Percentiles rank a stretch among this genome's conserved stretches.
Evolutionary conservation across 164 flowering plant genomes (phyloP).

Genomic region (Piper longum): DNA sequence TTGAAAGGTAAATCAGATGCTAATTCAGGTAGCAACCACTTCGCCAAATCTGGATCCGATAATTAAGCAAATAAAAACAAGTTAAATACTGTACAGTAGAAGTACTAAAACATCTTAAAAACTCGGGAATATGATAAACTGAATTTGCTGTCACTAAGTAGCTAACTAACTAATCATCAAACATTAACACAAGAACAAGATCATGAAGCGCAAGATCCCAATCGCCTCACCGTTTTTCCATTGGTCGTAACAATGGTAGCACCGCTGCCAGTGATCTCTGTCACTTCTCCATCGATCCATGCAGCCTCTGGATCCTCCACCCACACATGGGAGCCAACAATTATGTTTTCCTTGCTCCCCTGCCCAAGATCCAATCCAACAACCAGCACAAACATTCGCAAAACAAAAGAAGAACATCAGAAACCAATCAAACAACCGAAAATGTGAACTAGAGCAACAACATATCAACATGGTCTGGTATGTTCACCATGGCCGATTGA

Average conservation of each 20-base stretch:
- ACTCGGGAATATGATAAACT: too few species aligned
- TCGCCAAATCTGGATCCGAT: too few species aligned
- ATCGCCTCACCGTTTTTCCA: slow-evolving; percentile 44
- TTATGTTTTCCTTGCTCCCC: slow-evolving; percentile 70
- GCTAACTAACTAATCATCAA: too few species aligned
- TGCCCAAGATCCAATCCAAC: slow-evolving; percentile 44
- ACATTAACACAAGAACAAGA: too few species aligned
- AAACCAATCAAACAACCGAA: not conserved
- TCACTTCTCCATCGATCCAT: slow-evolving; percentile 73
- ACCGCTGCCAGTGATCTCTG: slow-evolving; percentile 35
- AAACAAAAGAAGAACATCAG: slow-evolving; percentile 1
- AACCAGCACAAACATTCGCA: not conserved
- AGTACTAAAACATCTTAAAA: too few species aligned
- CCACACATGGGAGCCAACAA: slow-evolving; percentile 80
- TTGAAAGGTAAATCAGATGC: too few species aligned
- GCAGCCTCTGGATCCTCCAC: slow-evolving; percentile 58
- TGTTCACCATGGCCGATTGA: not conserved
- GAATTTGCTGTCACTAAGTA: not conserved
- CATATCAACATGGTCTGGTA: slow-evolving; percentile 25
- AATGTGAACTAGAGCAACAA: not conserved
- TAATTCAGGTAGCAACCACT: too few species aligned
- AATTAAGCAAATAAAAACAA: too few species aligned
- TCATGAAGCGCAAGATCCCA: too few species aligned
- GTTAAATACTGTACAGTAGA: too few species aligned
- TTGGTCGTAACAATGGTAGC: slow-evolving; percentile 38